Conservation (phyloP, 371 early-diverging fungal genomes). For the Mortierella sp. region DNA sequence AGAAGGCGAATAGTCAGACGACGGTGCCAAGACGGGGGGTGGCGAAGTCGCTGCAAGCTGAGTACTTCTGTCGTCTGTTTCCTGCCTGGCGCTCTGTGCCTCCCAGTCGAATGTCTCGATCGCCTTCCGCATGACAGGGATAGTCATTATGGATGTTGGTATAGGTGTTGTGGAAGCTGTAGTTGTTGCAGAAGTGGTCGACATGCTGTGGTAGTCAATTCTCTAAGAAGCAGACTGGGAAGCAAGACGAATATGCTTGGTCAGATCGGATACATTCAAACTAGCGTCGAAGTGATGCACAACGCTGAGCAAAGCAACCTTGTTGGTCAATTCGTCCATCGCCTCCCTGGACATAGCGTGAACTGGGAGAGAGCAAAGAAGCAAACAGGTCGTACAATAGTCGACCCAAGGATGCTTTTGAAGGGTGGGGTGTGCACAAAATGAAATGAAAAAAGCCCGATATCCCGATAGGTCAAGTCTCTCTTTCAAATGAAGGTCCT, state of each 20-base stretch:
- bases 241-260: background rate
- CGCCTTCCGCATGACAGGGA: slow-evolving; percentile 3
- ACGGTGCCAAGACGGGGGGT: background rate
- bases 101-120: slow-evolving; percentile 11
- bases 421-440: slow-evolving; percentile 10
- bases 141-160: background rate
- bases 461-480: background rate
- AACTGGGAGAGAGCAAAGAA: slow-evolving; percentile 4
- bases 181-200: background rate
- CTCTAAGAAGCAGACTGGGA: background rate
- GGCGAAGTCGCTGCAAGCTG: background rate
- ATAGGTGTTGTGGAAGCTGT: background rate
- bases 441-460: background rate
- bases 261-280: background rate
- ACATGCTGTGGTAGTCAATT: background rate
- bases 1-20: slow-evolving; percentile 16
- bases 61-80: background rate
- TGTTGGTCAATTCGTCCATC: background rate
- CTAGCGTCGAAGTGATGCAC: background rate
- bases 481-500: background rate
- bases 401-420: background rate
- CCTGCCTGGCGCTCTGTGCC: background rate
- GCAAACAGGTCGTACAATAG: background rate
- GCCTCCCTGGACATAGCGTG: background rate
- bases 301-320: slow-evolving; percentile 13